Base-by-base conservation (phyloP, 129 eudicot species). In the Dittrichia graveolens region DNA sequence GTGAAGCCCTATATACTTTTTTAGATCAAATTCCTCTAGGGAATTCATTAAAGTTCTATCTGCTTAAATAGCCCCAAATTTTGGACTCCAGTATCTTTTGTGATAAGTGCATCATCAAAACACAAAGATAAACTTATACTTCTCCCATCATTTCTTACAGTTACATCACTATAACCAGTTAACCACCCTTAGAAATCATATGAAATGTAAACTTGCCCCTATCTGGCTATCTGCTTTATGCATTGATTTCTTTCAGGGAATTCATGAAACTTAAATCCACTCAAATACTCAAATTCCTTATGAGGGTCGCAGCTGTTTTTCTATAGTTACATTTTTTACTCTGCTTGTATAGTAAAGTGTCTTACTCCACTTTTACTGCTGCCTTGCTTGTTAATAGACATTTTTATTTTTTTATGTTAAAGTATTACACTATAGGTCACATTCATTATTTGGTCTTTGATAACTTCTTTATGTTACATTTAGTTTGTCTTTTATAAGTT, bases 351-450 rank as follows among this genome's bases (percentile, higher is more conserved):
- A 44, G 34, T 34, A 5, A 45, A 19, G 11, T 3, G 10, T 9
- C 19, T 12, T 71, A 44, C 4, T 73, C 15, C 59, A 58, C 76
- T 11, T 44, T 14, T 67, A 46, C 38, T 67, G 43, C 31, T 7
- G 19, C 4, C 16, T 49, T 67, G 72, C 54, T 18, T 71, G 75
- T 71, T 71, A 58, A 19, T 57, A 31, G 35, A 18, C 44, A 56
- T 56, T 7, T 44, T 1, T 61, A 5, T 47, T n/a, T n/a, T n/a
- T n/a, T 9, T 31, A 16, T 34, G 60, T 50, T 74, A 41, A 50
- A 24, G 31, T 24, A 24, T 24, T 24, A 24, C 31, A 50, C 10
- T n/a, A 11, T 40, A 0, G 24, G 42, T 24, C 41, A 6, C 31
- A 50, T 35, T 50, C 2, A 5, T 65, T 24, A 9, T 15, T 31